A percentile compares a stretch with the other conserved stretches of the same genome.
Evolutionary conservation across 2,329 filamentous ascomycete genomes (phyloP).

Genomic region (Epicoccum nigrum): DNA sequence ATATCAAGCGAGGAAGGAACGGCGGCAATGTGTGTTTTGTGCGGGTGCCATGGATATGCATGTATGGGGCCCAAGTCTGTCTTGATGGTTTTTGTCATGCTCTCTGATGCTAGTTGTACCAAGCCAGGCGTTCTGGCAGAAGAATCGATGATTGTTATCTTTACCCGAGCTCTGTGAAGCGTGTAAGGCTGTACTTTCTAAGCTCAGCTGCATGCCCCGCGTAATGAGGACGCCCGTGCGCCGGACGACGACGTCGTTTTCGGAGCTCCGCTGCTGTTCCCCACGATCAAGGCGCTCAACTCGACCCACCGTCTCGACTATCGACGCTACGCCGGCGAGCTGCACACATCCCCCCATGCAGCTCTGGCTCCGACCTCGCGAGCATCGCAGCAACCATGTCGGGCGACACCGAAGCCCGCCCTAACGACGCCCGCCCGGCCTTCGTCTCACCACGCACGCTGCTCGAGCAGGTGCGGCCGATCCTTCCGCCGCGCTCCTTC

Average conservation of each 20-base stretch:
- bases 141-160: background rate
- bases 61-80: background rate
- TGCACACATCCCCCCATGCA: slow-evolving; percentile 42
- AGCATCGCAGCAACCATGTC: slow-evolving; percentile 47
- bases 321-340: slow-evolving; percentile 20
- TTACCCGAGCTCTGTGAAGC: background rate
- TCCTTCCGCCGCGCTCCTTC: slow-evolving; percentile 47
- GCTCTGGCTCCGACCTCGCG: slow-evolving; percentile 36
- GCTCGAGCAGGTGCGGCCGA: slow-evolving; percentile 41
- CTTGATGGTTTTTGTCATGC: slow-evolving; percentile 1
- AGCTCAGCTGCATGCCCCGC: slow-evolving; percentile 9
- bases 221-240: slow-evolving; percentile 2
- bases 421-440: slow-evolving; percentile 27
- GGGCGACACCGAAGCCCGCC: slow-evolving; percentile 32
- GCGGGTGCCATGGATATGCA: too few species aligned
- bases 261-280: slow-evolving; percentile 12
- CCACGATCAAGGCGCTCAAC: slow-evolving; percentile 9
- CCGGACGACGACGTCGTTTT: slow-evolving; percentile 4
- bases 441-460: slow-evolving; percentile 35
- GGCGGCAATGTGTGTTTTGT: slow-evolving; percentile 21
- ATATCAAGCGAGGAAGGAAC: background rate
- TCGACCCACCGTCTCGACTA: slow-evolving; percentile 15
- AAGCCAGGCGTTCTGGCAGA: slow-evolving; percentile 17
- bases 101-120: slow-evolving; percentile 2
- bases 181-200: too few species aligned